Conservation (phyloP, 1,284 basidiomycete species). For the Microstroma glucosiphilum region DNA sequence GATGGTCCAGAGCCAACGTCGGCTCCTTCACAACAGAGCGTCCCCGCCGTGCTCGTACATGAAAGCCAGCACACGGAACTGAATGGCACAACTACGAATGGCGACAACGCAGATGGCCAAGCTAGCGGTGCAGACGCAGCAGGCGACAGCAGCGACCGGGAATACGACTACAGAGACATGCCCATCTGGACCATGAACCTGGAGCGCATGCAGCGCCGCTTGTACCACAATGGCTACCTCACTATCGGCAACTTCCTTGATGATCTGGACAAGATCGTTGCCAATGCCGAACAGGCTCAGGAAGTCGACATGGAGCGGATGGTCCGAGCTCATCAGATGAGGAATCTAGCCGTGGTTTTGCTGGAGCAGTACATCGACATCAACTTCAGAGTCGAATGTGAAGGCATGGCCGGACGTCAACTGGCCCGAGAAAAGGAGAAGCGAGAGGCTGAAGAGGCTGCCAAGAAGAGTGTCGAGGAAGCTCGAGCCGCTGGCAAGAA, state of each 20-base stretch:
- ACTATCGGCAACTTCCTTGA: constrained; percentile 80
- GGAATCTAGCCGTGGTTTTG: constrained; percentile 76
- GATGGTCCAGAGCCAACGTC: background rate
- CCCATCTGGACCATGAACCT: constrained; percentile 54
- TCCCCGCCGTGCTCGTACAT: background rate
- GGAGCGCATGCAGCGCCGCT: constrained; percentile 78
- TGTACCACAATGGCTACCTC: constrained; percentile 81
- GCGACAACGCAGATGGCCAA: constrained; percentile 5
- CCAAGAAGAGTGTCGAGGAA: constrained; percentile 46
- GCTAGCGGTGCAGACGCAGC: background rate
- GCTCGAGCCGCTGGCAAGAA: constrained; percentile 44
- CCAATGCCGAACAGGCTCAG: constrained; percentile 63
- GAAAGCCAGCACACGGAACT: background rate
- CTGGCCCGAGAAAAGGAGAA: constrained; percentile 56
- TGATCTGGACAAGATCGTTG: constrained; percentile 80
- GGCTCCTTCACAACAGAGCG: background rate
- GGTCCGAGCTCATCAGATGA: constrained; percentile 81
- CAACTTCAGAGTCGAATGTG: constrained; percentile 74
- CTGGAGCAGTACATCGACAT: constrained; percentile 78
- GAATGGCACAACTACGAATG: background rate
- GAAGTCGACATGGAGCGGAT: constrained; percentile 66
- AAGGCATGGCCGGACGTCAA: constrained; percentile 77
- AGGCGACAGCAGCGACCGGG: constrained; percentile 8
- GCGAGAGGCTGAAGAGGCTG: constrained; percentile 58
- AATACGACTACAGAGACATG: constrained; percentile 31